Conservation (phyloP, 441 rosid species). For the Mallotus japonicus region DNA sequence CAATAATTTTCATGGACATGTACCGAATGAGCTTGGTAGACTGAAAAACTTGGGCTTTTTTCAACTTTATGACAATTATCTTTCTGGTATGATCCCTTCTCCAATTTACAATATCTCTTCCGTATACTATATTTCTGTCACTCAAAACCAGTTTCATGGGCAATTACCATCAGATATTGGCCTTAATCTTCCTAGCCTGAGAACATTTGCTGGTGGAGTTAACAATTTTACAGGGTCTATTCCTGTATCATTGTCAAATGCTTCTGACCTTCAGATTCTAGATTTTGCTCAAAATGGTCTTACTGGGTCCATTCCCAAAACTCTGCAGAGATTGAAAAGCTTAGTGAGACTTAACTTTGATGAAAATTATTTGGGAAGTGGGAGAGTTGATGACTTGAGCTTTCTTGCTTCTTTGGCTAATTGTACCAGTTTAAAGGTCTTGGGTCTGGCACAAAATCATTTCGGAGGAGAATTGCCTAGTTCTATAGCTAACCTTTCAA, state of each 20-base stretch:
- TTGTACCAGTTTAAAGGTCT: conserved; percentile 28
- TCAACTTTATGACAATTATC: conserved; percentile 31
- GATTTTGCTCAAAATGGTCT: conserved; percentile 38
- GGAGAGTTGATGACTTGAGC: conserved; percentile 26
- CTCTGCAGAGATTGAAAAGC: conserved; percentile 20
- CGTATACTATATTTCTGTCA: conserved; percentile 28
- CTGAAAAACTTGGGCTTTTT: conserved; percentile 29
- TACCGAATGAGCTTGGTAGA: conserved; percentile 41
- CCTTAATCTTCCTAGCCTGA: conserved; percentile 33
- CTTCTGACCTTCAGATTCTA: conserved; percentile 29
- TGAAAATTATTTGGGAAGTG: conserved; percentile 27
- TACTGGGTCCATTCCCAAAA: conserved; percentile 28
- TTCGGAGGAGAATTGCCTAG: conserved; percentile 38
- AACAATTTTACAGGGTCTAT: conserved; percentile 39
- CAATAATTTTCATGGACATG: conserved; percentile 33
- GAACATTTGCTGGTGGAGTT: conserved; percentile 27
- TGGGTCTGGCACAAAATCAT: conserved; percentile 27
- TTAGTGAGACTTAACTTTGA: conserved; percentile 32
- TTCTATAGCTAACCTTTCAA: conserved; percentile 44
- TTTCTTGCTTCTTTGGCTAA: conserved; percentile 35
- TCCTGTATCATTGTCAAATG: conserved; percentile 41
- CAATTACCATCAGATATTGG: conserved; percentile 35
- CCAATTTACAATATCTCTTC: conserved; percentile 45
- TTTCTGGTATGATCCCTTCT: conserved; percentile 42
- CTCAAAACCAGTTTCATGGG: conserved; percentile 44